phyloP scores from a whole-genome alignment of 2,329 filamentous ascomycete species.

The Ilyonectria destructans region DNA sequence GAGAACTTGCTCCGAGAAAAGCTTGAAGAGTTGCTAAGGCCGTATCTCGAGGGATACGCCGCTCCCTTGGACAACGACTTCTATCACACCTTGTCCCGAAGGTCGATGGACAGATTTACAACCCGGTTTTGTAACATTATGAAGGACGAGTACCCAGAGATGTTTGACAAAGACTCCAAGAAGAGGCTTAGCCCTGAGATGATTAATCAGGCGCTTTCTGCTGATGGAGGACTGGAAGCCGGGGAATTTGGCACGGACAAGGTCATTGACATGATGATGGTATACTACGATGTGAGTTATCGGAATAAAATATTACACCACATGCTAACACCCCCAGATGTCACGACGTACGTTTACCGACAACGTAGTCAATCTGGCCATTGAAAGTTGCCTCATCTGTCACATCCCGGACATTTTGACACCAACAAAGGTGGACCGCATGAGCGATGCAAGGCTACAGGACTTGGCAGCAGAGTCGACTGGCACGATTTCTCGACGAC shows the following conservation, averaged over 20 bases:
- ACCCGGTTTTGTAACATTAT: constrained; percentile 34
- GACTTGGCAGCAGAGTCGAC: constrained; percentile 34
- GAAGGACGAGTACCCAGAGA: constrained; percentile 35
- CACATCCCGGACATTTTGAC: constrained; percentile 61
- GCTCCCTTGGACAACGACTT: constrained; percentile 53
- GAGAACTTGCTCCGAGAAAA: constrained; percentile 51
- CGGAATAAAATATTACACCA: accelerated
- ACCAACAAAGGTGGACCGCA: constrained; percentile 50
- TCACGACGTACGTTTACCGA: constrained; percentile 63
- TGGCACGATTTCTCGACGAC: constrained; percentile 20
- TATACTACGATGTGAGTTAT: constrained; percentile 60
- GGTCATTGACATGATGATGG: constrained; percentile 62
- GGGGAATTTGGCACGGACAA: constrained; percentile 56
- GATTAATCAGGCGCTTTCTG: constrained; percentile 28
- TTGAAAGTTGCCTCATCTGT: constrained; percentile 65
- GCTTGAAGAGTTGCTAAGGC: constrained; percentile 58
- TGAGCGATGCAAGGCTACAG: constrained; percentile 31
- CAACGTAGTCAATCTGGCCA: constrained; percentile 64
- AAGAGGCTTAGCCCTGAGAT: constrained; percentile 11
- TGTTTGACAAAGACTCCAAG: constrained; percentile 35
- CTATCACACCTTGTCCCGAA: constrained; percentile 28
- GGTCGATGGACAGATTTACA: constrained; percentile 23
- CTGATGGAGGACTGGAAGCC: constrained; percentile 30
- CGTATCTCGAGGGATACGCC: constrained; percentile 54
- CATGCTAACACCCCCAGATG: constrained; percentile 50